phyloP scores from a whole-genome alignment of 2,329 filamentous ascomycete species.

The Phialophora macrospora region DNA sequence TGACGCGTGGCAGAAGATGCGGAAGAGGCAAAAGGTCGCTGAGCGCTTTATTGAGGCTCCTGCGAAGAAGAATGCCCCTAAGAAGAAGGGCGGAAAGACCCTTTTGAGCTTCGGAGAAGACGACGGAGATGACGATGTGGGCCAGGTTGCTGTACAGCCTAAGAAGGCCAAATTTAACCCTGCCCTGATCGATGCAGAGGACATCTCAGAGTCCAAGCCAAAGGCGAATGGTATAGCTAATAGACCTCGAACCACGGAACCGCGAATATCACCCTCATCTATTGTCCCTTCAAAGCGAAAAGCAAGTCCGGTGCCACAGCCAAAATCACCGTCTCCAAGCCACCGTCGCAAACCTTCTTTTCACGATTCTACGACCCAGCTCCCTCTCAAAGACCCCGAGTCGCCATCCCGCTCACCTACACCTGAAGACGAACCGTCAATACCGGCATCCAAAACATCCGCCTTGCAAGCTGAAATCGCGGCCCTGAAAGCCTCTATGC shows the following conservation, averaged over 20 bases:
- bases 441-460: slow-evolving; percentile 41
- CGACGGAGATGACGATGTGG: slow-evolving; percentile 46
- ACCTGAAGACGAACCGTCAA: slow-evolving; percentile 37
- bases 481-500: slow-evolving; percentile 55
- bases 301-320: slow-evolving; percentile 25
- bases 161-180: slow-evolving; percentile 57
- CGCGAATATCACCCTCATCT: slow-evolving; percentile 45
- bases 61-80: slow-evolving; percentile 45
- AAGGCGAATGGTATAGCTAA: slow-evolving; percentile 14
- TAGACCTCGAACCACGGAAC: slow-evolving; percentile 33
- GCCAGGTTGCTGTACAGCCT: slow-evolving; percentile 45
- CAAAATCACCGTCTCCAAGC: slow-evolving; percentile 35
- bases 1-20: slow-evolving; percentile 46
- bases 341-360: slow-evolving; percentile 45
- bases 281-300: slow-evolving; percentile 35
- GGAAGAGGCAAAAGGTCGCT: slow-evolving; percentile 48
- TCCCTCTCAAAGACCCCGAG: slow-evolving; percentile 53
- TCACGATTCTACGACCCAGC: slow-evolving; percentile 51
- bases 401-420: slow-evolving; percentile 45
- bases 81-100: slow-evolving; percentile 50
- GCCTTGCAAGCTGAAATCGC: slow-evolving; percentile 51
- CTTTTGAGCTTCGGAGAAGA: slow-evolving; percentile 55
- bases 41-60: slow-evolving; percentile 38
- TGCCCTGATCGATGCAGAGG: slow-evolving; percentile 46
- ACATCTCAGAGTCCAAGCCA: slow-evolving; percentile 25